Percentiles rank a stretch among this genome's conserved stretches.
These are phyloP conservation scores for Trametes cingulata DNA, from an alignment of 768 basidiomycete genomes.

Conservation along the genomic window DNA sequence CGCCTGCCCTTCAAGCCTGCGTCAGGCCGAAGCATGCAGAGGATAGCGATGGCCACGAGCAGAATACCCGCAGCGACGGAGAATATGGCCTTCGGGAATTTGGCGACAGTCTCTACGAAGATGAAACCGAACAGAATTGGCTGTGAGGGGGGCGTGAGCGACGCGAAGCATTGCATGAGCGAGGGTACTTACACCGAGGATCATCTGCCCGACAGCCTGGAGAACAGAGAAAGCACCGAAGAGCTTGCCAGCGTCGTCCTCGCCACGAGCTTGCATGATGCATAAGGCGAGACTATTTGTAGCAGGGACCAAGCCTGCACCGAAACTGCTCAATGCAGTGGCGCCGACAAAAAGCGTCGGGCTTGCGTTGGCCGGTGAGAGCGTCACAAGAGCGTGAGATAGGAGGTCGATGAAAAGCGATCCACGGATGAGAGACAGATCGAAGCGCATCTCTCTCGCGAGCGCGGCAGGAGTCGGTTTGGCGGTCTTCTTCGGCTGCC, in stretches of 20 bases:
- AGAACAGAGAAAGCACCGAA: constrained; percentile 75
- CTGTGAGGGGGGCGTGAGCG: constrained; percentile 37
- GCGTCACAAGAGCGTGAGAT: constrained; percentile 61
- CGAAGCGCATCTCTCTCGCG: constrained; percentile 64
- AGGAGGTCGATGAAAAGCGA: constrained; percentile 70
- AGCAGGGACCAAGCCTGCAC: constrained; percentile 68
- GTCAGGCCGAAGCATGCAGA: constrained; percentile 44
- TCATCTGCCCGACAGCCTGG: constrained; percentile 64
- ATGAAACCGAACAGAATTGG: constrained; percentile 68
- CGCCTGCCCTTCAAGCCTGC: constrained; percentile 24
- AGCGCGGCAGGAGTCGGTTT: constrained; percentile 53
- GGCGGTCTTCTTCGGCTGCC: constrained; percentile 31
- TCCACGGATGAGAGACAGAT: constrained; percentile 60
- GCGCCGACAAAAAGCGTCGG: constrained; percentile 52
- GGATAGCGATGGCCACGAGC: constrained; percentile 46
- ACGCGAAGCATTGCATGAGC: constrained; percentile 5
- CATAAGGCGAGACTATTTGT: constrained; percentile 74
- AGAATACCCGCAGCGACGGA: constrained; percentile 58
- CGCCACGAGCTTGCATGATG: constrained; percentile 49
- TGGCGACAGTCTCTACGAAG: constrained; percentile 63
- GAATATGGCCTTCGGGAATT: constrained; percentile 71
- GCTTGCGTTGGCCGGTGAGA: constrained; percentile 48
- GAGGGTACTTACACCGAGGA: constrained; percentile 44
- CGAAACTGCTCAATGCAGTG: constrained; percentile 64
- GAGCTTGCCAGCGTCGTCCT: constrained; percentile 49